Evolutionary conservation across 2,329 filamentous ascomycete genomes (phyloP).

Genomic region (Colletotrichum liaoningense): DNA sequence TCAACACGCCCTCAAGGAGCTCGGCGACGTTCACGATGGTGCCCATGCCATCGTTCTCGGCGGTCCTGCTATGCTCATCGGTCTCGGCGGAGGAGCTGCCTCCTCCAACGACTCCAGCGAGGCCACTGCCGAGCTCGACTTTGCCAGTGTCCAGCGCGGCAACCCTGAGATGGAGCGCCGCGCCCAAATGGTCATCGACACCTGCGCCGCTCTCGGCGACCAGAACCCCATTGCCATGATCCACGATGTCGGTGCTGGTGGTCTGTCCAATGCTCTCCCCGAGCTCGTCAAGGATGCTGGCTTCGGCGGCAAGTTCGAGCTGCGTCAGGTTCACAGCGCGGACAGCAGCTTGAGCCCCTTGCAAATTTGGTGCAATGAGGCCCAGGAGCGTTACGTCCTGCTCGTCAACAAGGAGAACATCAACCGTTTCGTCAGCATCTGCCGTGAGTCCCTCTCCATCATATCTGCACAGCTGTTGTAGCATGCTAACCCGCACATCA

Average conservation of each 20-base stretch:
- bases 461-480: neutral
- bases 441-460: slow-evolving; percentile 53
- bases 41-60: slow-evolving; percentile 93
- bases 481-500: slow-evolving; percentile 42
- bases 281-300: slow-evolving; percentile 92
- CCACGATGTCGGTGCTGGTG: slow-evolving; percentile 96
- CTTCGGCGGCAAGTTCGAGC: slow-evolving; percentile 89
- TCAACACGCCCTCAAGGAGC: slow-evolving; percentile 88
- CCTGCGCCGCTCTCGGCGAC: slow-evolving; percentile 85
- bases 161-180: slow-evolving; percentile 97
- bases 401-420: slow-evolving; percentile 85
- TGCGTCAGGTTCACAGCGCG: slow-evolving; percentile 92
- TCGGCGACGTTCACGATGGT: slow-evolving; percentile 82
- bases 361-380: slow-evolving; percentile 98
- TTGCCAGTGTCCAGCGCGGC: slow-evolving; percentile 95
- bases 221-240: slow-evolving; percentile 96
- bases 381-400: slow-evolving; percentile 95
- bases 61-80: slow-evolving; percentile 97
- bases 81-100: slow-evolving; percentile 93
- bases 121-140: slow-evolving; percentile 91
- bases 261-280: slow-evolving; percentile 78
- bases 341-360: slow-evolving; percentile 94
- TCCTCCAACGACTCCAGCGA: slow-evolving; percentile 91
- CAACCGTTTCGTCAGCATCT: slow-evolving; percentile 78
- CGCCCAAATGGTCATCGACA: slow-evolving; percentile 98